Conservation (phyloP, 2,329 filamentous ascomycete species). For the Claviceps digitariae region DNA sequence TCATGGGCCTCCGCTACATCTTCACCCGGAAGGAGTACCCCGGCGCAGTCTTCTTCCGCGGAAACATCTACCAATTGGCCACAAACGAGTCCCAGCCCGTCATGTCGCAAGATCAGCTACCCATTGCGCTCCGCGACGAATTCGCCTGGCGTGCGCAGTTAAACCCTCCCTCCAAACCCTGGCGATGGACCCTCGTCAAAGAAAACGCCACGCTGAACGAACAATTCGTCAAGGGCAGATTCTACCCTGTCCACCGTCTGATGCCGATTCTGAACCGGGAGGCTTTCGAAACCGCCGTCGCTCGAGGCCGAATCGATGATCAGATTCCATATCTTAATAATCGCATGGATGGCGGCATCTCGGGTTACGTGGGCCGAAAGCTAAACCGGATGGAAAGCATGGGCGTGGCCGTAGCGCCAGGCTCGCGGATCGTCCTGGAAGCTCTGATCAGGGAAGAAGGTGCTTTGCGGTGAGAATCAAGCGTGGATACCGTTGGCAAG, state of each 20-base stretch:
- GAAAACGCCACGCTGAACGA: slow-evolving; percentile 36
- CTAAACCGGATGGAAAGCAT: slow-evolving; percentile 28
- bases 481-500: neutral
- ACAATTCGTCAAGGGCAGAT: slow-evolving; percentile 36
- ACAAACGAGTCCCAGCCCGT: slow-evolving; percentile 15
- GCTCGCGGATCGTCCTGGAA: slow-evolving; percentile 22
- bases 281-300: slow-evolving; percentile 23
- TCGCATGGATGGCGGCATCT: slow-evolving; percentile 28
- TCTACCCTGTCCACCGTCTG: slow-evolving; percentile 42
- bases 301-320: slow-evolving; percentile 27
- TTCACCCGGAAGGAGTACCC: slow-evolving; percentile 22
- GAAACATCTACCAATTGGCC: slow-evolving; percentile 25
- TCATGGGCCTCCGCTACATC: slow-evolving; percentile 28
- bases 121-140: slow-evolving; percentile 26
- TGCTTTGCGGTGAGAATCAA: neutral
- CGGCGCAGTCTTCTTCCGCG: slow-evolving; percentile 26
- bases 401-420: slow-evolving; percentile 27
- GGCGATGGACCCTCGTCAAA: slow-evolving; percentile 26
- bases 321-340: slow-evolving; percentile 39
- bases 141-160: slow-evolving; percentile 25
- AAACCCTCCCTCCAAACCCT: slow-evolving; percentile 19
- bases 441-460: slow-evolving; percentile 22
- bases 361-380: slow-evolving; percentile 28
- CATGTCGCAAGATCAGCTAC: slow-evolving; percentile 25
- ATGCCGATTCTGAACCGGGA: slow-evolving; percentile 34